Evolutionary conservation across 1,139 yeast species (phyloP).

Genomic region (Yamadazyma blattariae): DNA sequence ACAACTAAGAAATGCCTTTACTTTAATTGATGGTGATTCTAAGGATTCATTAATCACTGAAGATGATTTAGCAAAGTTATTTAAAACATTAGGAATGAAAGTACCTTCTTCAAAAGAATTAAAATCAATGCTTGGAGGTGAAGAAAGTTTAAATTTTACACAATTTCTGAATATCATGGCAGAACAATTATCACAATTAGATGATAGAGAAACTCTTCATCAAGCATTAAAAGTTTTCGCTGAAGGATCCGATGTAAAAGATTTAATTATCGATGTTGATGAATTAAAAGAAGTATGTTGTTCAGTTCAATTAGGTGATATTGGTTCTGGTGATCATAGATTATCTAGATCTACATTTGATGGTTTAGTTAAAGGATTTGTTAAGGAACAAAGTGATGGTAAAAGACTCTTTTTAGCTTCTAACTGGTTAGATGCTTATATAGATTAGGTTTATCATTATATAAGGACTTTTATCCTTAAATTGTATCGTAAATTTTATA

Average conservation of each 20-base stretch:
- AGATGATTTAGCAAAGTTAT: constrained; percentile 57
- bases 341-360: constrained; percentile 53
- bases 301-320: constrained; percentile 42
- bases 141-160: constrained; percentile 60
- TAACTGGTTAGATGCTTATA: constrained; percentile 58
- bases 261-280: constrained; percentile 44
- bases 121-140: constrained; percentile 17
- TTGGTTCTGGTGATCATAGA: constrained; percentile 49
- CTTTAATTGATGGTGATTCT: constrained; percentile 75
- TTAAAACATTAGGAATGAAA: constrained; percentile 46
- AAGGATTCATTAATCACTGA: constrained; percentile 66
- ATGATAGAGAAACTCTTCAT: constrained; percentile 57
- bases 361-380: constrained; percentile 53
- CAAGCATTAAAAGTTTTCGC: constrained; percentile 65
- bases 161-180: constrained; percentile 71
- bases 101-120: constrained; percentile 34
- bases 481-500: background rate
- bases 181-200: constrained; percentile 52
- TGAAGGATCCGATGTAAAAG: constrained; percentile 22
- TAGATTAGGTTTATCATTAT: constrained; percentile 36
- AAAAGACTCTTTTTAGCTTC: constrained; percentile 52
- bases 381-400: constrained; percentile 56
- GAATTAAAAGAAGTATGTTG: constrained; percentile 50
- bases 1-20: constrained; percentile 47
- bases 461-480: no score